Base-by-base conservation (phyloP, 1,284 basidiomycete species). In the Leccinum pseudoinsigne region DNA sequence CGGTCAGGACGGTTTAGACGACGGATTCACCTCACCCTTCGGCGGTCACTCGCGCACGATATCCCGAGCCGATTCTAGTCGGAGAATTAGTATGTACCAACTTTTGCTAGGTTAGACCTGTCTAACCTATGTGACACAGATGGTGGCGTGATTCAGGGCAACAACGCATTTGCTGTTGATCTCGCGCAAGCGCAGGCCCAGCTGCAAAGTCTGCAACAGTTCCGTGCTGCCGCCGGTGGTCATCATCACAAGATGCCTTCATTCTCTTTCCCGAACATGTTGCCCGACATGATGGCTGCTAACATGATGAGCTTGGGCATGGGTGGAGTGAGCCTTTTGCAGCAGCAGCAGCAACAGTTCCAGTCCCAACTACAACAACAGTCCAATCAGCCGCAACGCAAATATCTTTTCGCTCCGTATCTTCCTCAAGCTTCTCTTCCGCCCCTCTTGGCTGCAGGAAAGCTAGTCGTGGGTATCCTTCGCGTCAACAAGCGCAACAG, bases 401-500 rank as follows among this genome's bases (percentile, higher is more conserved):
- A 99, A 82, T 98, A 95, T 51, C 85, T 99, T 58, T 99, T 99
- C 74, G 97, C 97, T 68, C 97, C 97, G 62, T 99, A 99, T 75
- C 87, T 99, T 62, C 97, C 97, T 59, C 97, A 98, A 77, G 96
- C 96, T 9, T 97, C 95, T 51, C 86, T 99, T 55, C 97, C 97
- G 34, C 97, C 97, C 57, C 87, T 99, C 64, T 86, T 99, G 59
- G 93, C 94, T n/a, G 96, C 97, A 16, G 97, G 97, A 58, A 99
- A 99, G 80, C 85, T 99, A 56, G 97, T 99, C 64, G 96, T 99
- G 62, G 97, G 97, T 67, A 94, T 98, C 59, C 81, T 99, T 59
- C 90, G 97, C 58, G 96, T 99, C 71, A 99, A 99, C 82, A 99
- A 99, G 81, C 92, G 97, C 72, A 98, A 98, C 77, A 87, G 97